Evolutionary conservation across 345 rosid species (phyloP), one percentile per base, ranked within the genome.

Genomic region (Acer yangbiense): DNA sequence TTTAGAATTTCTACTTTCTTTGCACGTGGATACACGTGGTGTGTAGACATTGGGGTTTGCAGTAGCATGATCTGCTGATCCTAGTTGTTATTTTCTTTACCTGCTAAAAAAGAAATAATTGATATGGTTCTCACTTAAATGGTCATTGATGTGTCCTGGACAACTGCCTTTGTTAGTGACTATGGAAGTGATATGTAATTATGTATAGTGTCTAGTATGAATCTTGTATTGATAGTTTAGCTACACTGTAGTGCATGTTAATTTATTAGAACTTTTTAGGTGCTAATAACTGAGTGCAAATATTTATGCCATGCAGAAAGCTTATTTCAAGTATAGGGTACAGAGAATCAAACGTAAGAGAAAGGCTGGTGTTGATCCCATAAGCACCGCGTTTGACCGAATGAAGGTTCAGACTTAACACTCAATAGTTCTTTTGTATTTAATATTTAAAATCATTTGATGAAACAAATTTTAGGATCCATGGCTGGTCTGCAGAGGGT

Each of bases 281-380:
- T 66, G 71, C 41, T 21, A 41, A 63, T 79, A 69, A 77, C 82
- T 76, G 69, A 69, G 35, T 54, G 10, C 57, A 54, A 69, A 41
- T 67, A 3, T 20, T 52, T 85, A 29, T 80, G 27, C 77, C 14
- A 75, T 82, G 89, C 95, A 94, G 98, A 94, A 86, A 83, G 86
- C 86, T 41, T 94, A 91, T 83, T 68, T 90, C 64, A 87, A 85
- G 17, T 85, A 74, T 81, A 90, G 90, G 83, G 76, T 75, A 71
- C 88, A 83, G 85, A 83, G 80, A 84, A 87, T 90, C 82, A 91
- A 77, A 79, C 83, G 78, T 60, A 87, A 87, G 90, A 90, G 84
- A 83, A 91, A 78, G 92, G 95, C 97, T 78, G 98, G 98, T 68
- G 68, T 93, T 58, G 98, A 94, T 85, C 98, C 98, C 54, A 91